Conservation (phyloP, 306 rosid species). For the Vicia faba region DNA sequence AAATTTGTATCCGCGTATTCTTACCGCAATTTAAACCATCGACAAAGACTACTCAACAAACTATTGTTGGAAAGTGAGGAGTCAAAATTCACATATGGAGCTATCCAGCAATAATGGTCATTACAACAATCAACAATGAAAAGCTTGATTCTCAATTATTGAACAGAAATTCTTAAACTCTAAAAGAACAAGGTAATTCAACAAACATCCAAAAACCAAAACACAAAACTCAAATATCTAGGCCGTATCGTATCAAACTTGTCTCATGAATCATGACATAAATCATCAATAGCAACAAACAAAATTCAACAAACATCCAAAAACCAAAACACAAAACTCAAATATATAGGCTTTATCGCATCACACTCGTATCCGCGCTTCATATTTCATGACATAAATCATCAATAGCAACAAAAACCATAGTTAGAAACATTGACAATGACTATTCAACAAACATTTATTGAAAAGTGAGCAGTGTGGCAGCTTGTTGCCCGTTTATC, state of each 20-base stretch:
- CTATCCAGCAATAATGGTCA: neutral
- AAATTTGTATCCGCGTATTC: too few relatives aligned
- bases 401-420: neutral
- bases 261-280: neutral
- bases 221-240: too few relatives aligned
- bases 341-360: too few relatives aligned
- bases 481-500: too few relatives aligned
- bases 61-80: too few relatives aligned
- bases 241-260: neutral
- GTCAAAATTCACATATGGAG: too few relatives aligned
- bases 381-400: neutral
- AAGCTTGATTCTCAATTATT: neutral
- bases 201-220: neutral
- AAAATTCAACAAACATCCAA: too few relatives aligned
- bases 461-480: neutral
- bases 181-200: neutral
- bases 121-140: neutral
- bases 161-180: neutral
- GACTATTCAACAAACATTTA: slow-evolving; percentile 18
- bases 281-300: neutral
- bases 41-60: too few relatives aligned
- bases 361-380: neutral
- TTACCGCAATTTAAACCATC: too few relatives aligned
- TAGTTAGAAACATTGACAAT: neutral
- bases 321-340: too few relatives aligned